phyloP scores from a whole-genome alignment of 176 grass and related monocot genomes.

The Sorghum bicolor region Sorghum_bicolor_NCBIv3 NC_012870.2:78452001-78452500 shows the following conservation, averaged over 20 bases:
- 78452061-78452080: too few species aligned
- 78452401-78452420: conserved; percentile 51
- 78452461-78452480: conserved; percentile 18
- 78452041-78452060: too few species aligned
- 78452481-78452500: background rate
- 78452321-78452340: conserved; percentile 2
- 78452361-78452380: background rate
- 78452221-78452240: background rate
- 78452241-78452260: conserved; percentile 43
- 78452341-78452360: background rate
- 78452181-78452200: background rate
- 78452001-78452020: too few species aligned
- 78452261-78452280: conserved; percentile 78
- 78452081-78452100: too few species aligned
- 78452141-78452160: background rate
- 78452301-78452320: conserved; percentile 41
- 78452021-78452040: too few species aligned
- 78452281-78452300: conserved; percentile 8
- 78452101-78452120: background rate
- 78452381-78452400: conserved; percentile 21
- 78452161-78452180: conserved; percentile 11
- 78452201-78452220: background rate
- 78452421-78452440: conserved; percentile 21
- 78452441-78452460: conserved; percentile 13
- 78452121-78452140: background rate